These are phyloP conservation scores for Echites panduratus DNA, from an alignment of 257 asterid genomes.

Conservation along the genomic window DNA sequence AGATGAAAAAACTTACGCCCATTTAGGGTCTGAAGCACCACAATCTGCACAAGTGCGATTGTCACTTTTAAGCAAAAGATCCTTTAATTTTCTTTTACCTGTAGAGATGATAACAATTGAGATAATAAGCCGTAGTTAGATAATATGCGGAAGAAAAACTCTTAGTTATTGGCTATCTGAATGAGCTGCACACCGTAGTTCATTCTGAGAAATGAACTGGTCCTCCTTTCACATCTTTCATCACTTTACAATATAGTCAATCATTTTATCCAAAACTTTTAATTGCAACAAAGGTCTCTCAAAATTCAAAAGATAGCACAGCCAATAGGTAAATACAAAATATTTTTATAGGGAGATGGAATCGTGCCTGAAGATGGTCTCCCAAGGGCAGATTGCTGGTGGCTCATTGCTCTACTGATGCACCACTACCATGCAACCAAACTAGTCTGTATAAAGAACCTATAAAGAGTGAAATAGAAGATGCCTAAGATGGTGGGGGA, in stretches of 20 bases:
- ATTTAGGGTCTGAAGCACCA: constrained; percentile 92
- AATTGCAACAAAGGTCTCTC: neutral
- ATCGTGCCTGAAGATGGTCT: constrained; percentile 11
- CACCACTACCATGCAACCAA: constrained; percentile 7
- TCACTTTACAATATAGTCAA: neutral
- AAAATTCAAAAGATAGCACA: neutral
- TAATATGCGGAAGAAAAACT: neutral
- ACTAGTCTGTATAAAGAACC: neutral
- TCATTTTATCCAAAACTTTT: neutral
- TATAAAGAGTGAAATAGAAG: neutral
- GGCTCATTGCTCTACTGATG: constrained; percentile 13
- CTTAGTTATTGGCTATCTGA: neutral
- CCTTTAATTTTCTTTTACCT: constrained; percentile 82
- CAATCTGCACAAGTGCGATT: constrained; percentile 95
- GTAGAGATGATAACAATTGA: constrained; percentile 1
- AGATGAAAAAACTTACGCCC: constrained; percentile 81
- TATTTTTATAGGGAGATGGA: constrained; percentile 1
- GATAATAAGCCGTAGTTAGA: neutral
- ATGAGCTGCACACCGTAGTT: neutral
- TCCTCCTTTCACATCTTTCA: neutral
- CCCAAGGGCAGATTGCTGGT: constrained; percentile 10
- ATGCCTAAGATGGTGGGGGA: neutral
- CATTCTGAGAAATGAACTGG: neutral
- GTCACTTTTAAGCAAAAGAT: constrained; percentile 67
- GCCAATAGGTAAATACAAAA: neutral